A percentile compares a stretch with the other conserved stretches of the same genome.
Evolutionary conservation across 345 rosid species (phyloP).

Genomic region (Passiflora organensis): DNA sequence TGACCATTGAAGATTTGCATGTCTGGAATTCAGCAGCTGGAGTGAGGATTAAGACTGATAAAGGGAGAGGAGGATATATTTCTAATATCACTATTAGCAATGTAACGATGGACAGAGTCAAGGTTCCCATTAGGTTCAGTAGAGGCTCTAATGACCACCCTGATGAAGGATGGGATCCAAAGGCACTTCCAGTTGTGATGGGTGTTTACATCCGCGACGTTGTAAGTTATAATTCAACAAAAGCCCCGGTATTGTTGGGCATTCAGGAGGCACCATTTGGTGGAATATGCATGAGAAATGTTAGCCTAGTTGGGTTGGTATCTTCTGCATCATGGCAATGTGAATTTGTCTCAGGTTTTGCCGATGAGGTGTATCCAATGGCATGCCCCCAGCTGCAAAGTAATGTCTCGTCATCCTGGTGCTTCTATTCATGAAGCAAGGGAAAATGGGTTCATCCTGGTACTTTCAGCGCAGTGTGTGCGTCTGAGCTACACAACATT

Average conservation of each 20-base stretch:
- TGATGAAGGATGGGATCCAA: constrained; percentile 74
- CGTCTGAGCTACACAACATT: too few relatives aligned
- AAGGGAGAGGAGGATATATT: constrained; percentile 84
- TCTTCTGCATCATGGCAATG: constrained; percentile 64
- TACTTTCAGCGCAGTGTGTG: too few relatives aligned
- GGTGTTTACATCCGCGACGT: constrained; percentile 60
- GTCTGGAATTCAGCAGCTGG: constrained; percentile 95
- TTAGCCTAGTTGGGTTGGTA: constrained; percentile 51
- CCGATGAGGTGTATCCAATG: constrained; percentile 47
- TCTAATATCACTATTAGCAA: constrained; percentile 58
- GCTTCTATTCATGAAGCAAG: constrained; percentile 29
- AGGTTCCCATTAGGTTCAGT: constrained; percentile 79
- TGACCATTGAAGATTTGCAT: constrained; percentile 62
- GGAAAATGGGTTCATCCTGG: too few relatives aligned
- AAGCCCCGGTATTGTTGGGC: constrained; percentile 69
- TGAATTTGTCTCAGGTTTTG: constrained; percentile 67
- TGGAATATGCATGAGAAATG: constrained; percentile 71
- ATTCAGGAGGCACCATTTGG: constrained; percentile 57
- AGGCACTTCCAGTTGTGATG: constrained; percentile 67
- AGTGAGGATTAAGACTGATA: constrained; percentile 80
- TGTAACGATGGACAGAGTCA: constrained; percentile 71
- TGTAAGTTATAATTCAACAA: constrained; percentile 63
- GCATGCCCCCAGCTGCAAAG: constrained; percentile 66
- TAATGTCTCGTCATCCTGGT: constrained; percentile 37
- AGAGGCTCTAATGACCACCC: constrained; percentile 94